A percentile compares a stretch with the other conserved stretches of the same genome.
phyloP scores from a whole-genome alignment of 169 alveolate genomes.

The Cryptosporidium felis region DNA sequence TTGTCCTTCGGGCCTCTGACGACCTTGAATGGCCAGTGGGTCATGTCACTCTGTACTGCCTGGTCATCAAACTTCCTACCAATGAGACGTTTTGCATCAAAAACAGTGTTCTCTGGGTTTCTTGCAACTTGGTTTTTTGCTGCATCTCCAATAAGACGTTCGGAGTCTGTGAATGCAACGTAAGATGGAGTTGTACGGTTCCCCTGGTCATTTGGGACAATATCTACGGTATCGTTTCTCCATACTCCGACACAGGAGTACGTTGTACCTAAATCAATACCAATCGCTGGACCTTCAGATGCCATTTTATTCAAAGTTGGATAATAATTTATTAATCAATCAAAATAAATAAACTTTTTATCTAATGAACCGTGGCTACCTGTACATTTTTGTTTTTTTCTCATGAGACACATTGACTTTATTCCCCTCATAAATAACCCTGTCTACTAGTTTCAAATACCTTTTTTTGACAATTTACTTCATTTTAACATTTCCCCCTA shows the following conservation, averaged over 20 bases:
- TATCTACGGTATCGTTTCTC: conserved; percentile 94
- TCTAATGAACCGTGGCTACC: not conserved
- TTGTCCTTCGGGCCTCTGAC: conserved; percentile 84
- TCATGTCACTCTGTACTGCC: conserved; percentile 91
- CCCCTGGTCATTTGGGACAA: conserved; percentile 98
- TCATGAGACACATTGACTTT: conserved; percentile 46
- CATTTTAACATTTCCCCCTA: not conserved
- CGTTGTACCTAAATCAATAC: conserved; percentile 96
- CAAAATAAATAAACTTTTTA: not conserved
- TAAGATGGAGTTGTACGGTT: conserved; percentile 98
- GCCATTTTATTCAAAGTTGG: conserved; percentile 11
- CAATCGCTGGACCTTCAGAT: conserved; percentile 83
- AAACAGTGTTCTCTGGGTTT: conserved; percentile 94
- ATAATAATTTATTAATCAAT: not conserved
- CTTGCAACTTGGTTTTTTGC: conserved; percentile 96
- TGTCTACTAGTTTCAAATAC: not conserved
- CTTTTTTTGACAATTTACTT: not conserved
- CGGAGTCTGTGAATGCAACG: conserved; percentile 97
- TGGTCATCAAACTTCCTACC: conserved; percentile 94
- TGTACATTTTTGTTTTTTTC: not conserved
- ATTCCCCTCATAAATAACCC: conserved; percentile 54
- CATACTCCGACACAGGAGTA: conserved; percentile 96
- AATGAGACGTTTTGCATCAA: conserved; percentile 95
- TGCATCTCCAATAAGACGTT: conserved; percentile 97
- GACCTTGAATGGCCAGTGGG: conserved; percentile 94